A percentile compares a stretch with the other conserved stretches of the same genome.
Evolutionary conservation across 352 stramenopile species (phyloP).

Genomic region (Phytophthora brassicae): DNA sequence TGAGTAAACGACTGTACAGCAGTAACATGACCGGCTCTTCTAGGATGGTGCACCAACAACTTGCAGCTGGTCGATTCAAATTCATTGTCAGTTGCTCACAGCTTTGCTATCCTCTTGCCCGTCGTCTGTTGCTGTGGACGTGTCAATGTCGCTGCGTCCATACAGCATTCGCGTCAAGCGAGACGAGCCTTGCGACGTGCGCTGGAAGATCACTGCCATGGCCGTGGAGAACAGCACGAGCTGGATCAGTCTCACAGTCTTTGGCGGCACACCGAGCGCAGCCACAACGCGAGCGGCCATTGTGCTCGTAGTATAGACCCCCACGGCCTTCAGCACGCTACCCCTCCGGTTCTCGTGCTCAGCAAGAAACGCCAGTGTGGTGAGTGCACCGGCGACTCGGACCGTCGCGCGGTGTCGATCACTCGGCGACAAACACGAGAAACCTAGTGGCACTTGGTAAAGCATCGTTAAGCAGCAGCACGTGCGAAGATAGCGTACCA

Average conservation of each 20-base stretch:
- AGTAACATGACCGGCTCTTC: too few relatives aligned
- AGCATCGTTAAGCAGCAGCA: conserved; percentile 59
- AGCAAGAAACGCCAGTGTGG: conserved; percentile 44
- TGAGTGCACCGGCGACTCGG: conserved; percentile 39
- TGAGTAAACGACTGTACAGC: too few relatives aligned
- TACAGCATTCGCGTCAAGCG: conserved; percentile 58
- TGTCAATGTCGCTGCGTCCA: conserved; percentile 37
- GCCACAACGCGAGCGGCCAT: conserved; percentile 32
- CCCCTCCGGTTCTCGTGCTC: conserved; percentile 57
- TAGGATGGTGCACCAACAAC: neutral
- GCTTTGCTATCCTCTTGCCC: conserved; percentile 1
- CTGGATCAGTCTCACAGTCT: conserved; percentile 34
- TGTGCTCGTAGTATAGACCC: conserved; percentile 50
- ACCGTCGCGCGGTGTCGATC: conserved; percentile 36
- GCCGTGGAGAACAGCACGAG: conserved; percentile 41
- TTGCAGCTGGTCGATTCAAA: too few relatives aligned
- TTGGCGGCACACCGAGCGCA: conserved; percentile 18
- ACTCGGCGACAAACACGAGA: conserved; percentile 51
- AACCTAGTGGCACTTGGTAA: conserved; percentile 56
- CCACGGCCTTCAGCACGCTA: conserved; percentile 59
- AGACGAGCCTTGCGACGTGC: conserved; percentile 42
- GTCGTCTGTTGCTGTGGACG: conserved; percentile 18
- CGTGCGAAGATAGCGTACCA: conserved; percentile 56
- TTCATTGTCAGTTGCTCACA: conserved; percentile 23
- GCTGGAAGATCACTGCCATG: conserved; percentile 52